phyloP scores from a whole-genome alignment of 2,329 filamentous ascomycete species.

The Diaporthe capsici region DNA sequence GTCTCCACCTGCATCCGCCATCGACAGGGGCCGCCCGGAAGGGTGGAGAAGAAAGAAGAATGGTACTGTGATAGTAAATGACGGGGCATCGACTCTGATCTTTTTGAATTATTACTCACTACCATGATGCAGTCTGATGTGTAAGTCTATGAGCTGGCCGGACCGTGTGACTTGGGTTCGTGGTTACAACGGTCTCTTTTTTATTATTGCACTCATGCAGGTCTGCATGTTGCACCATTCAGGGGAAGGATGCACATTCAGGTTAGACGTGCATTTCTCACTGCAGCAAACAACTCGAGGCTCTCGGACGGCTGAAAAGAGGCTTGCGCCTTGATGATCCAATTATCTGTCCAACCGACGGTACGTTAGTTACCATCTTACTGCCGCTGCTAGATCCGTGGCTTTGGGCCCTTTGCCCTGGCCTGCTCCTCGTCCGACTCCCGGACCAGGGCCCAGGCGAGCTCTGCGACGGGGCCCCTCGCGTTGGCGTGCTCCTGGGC shows the following conservation, averaged over 20 bases:
- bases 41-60: not conserved
- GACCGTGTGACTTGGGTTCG: not conserved
- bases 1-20: not conserved
- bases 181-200: not conserved
- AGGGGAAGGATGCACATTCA: not conserved
- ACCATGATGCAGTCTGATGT: not conserved
- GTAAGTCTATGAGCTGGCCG: not conserved
- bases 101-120: not conserved
- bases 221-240: not conserved
- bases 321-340: not conserved
- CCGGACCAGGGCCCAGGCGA: constrained; percentile 82
- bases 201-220: not conserved
- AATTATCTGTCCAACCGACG: not conserved
- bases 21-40: not conserved
- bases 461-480: constrained; percentile 80
- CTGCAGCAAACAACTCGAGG: not conserved
- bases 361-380: too few species aligned
- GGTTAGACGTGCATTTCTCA: too few species aligned
- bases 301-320: not conserved
- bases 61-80: not conserved
- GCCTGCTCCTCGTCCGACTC: constrained; percentile 49
- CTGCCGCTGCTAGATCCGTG: constrained; percentile 10
- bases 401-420: constrained; percentile 33
- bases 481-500: constrained; percentile 80
- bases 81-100: not conserved